Base-by-base conservation (phyloP, 139 green algal genomes). In the Trebouxia sp. region DNA sequence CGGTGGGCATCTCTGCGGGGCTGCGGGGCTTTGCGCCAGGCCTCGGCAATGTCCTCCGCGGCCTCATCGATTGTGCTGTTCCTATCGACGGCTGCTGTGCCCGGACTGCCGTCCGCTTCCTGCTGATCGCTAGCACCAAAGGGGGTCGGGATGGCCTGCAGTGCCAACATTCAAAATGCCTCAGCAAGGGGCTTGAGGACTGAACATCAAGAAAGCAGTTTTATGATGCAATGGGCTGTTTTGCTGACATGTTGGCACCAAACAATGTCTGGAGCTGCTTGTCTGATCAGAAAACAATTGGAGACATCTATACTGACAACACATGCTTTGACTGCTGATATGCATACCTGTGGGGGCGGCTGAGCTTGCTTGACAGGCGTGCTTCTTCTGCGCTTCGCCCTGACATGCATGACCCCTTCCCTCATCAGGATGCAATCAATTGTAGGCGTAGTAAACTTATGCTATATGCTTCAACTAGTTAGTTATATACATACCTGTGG, bases 1-100 rank as follows among this genome's bases (percentile, higher is more conserved):
- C 32, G 35, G 12, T 42, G 32, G 12, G 62, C 62, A 45, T 43
- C 62, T 30, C 62, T 39, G 15, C 65, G 39, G 39, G 55, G 35
- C 51, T 75, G 37, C 5, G 56, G 55, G 24, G 45, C 56, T 20
- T 55, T 66, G 26, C 32, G 26, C 55, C 41, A 67, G 14, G 58
- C 35, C 6, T 53, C 8, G 0, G 69, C 69, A 77, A 77, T 77
- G 69, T 77, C 69, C 22, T 77, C 37, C 39, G 69, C 69, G 9
- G 69, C 69, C 5, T 77, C 69, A 38, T 53, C 28, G 28, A 72
- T 42, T 22, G 62, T 72, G 62, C 35, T 72, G 32, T 45, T 24
- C 62, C 35, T 39, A 5, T 72, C 62, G 11, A 17, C 32, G 28
- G 32, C 5, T n/a, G n/a, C n/a, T 28, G n/a, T 14, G 43, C 10